phyloP scores from a whole-genome alignment of 495 filamentous ascomycete genomes.

The Terfezia claveryi region DNA sequence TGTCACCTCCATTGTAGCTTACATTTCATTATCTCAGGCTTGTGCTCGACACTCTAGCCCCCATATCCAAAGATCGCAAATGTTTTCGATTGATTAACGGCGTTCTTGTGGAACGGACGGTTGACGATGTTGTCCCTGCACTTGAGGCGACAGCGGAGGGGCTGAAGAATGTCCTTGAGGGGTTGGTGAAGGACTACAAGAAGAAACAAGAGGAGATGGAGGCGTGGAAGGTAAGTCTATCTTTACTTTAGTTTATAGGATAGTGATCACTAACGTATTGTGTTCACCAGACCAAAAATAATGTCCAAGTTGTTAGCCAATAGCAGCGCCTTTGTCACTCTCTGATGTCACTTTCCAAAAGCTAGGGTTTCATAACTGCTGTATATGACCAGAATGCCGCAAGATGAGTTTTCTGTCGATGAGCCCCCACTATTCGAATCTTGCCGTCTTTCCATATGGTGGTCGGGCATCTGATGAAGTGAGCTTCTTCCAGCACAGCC shows the following conservation, averaged over 20 bases:
- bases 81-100: conserved; percentile 99
- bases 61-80: conserved; percentile 67
- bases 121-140: conserved; percentile 73
- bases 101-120: conserved; percentile 79
- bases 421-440: no score
- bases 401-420: no score
- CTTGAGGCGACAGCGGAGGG: conserved; percentile 89
- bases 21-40: conserved; percentile 34
- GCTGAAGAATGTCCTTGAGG: conserved; percentile 85
- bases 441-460: no score
- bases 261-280: neutral
- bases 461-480: no score
- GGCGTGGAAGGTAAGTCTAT: conserved; percentile 71
- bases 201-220: conserved; percentile 84
- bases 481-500: no score
- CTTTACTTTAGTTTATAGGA: conserved; percentile 1
- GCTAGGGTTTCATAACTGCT: conserved; percentile 3
- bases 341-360: neutral
- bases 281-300: conserved; percentile 73
- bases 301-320: conserved; percentile 63
- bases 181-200: conserved; percentile 93
- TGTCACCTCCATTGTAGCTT: neutral
- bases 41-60: conserved; percentile 79
- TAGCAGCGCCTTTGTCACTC: conserved; percentile 1
- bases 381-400: no score